phyloP scores from a whole-genome alignment of 1,284 basidiomycete genomes.

The Trichosporon inkin region DNA sequence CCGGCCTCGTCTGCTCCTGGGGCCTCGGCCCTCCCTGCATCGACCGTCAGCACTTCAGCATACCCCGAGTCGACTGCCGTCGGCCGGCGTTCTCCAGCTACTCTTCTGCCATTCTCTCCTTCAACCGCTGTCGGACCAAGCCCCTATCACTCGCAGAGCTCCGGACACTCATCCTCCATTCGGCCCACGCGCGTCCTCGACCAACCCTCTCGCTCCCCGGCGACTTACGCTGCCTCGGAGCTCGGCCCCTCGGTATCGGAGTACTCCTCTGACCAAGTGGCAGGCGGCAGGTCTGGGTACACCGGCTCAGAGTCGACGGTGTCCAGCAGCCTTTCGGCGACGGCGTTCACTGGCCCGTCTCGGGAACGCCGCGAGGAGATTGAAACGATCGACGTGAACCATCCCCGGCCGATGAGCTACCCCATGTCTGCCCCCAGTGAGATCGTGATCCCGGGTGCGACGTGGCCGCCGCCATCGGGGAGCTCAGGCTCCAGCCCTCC shows the following conservation, averaged over 20 bases:
- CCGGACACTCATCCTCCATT: no score
- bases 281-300: background rate
- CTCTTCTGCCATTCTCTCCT: background rate
- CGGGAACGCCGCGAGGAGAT: background rate
- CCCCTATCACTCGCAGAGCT: no score
- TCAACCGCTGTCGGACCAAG: background rate
- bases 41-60: background rate
- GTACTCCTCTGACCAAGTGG: background rate
- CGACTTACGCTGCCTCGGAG: background rate
- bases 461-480: background rate
- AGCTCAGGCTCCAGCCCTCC: background rate
- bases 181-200: no score
- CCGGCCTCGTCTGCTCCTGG: background rate
- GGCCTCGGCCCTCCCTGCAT: background rate
- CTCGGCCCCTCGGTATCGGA: background rate
- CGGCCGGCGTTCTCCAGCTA: background rate
- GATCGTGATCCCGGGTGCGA: background rate
- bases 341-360: background rate
- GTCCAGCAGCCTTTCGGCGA: background rate
- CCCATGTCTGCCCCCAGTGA: background rate
- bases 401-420: background rate
- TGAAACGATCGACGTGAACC: background rate
- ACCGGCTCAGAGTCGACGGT: background rate
- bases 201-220: no score
- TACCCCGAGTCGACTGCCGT: background rate